These are phyloP conservation scores for Sugiyamaella grinbergsii DNA, from an alignment of 1,139 yeast species.

Conservation along the genomic window DNA sequence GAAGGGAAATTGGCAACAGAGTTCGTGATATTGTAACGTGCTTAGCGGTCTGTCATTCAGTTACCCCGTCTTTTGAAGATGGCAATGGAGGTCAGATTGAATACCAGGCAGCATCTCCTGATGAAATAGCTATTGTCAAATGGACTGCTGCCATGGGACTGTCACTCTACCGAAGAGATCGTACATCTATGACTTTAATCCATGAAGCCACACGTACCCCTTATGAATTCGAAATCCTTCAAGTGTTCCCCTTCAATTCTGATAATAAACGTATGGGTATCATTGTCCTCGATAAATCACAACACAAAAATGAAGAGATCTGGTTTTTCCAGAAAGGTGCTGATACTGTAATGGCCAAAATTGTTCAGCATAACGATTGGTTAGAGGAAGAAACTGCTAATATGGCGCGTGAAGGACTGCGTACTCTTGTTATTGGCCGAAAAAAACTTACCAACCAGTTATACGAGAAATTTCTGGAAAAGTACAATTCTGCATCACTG, in stretches of 20 bases:
- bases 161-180: conserved; percentile 75
- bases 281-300: conserved; percentile 60
- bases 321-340: conserved; percentile 96
- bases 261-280: conserved; percentile 98
- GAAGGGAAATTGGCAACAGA: conserved; percentile 69
- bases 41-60: conserved; percentile 91
- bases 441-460: conserved; percentile 59
- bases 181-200: conserved; percentile 66
- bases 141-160: conserved; percentile 88
- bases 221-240: conserved; percentile 65
- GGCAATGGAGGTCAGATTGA: conserved; percentile 53
- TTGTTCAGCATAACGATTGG: conserved; percentile 91
- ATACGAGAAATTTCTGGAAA: conserved; percentile 63
- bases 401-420: conserved; percentile 97
- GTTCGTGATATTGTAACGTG: conserved; percentile 82
- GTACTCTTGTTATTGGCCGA: conserved; percentile 91
- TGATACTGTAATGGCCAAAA: conserved; percentile 88
- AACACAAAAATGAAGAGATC: conserved; percentile 54
- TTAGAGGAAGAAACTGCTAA: conserved; percentile 95
- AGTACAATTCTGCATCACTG: conserved; percentile 71
- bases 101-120: conserved; percentile 98
- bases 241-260: conserved; percentile 90
- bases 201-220: conserved; percentile 62
- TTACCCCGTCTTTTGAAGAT: conserved; percentile 77
- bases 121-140: conserved; percentile 94